Percentiles rank a stretch among this genome's conserved stretches.
These are phyloP conservation scores for Rubroboletus satanas DNA, from an alignment of 768 basidiomycete genomes.

Conservation along the genomic window DNA sequence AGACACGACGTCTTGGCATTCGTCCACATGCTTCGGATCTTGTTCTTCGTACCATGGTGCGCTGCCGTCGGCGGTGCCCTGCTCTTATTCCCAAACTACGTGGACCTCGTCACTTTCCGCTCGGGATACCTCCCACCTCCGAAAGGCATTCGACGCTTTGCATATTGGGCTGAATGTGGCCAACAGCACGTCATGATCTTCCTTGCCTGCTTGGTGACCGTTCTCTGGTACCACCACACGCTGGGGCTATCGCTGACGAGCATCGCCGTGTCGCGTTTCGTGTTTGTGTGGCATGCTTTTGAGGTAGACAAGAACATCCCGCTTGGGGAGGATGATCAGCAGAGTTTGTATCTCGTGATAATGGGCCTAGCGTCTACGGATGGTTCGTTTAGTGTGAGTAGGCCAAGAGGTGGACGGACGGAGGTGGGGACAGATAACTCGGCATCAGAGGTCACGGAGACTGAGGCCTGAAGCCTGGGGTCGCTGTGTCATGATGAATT, in stretches of 20 bases:
- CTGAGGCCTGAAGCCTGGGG: no score
- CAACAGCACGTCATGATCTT: conserved; percentile 34
- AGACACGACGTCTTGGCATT: background rate
- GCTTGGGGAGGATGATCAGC: conserved; percentile 33
- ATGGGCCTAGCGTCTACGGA: conserved; percentile 16
- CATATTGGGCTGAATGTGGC: conserved; percentile 36
- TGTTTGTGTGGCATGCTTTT: conserved; percentile 29
- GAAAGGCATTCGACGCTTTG: conserved; percentile 35
- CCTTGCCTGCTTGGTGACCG: conserved; percentile 18
- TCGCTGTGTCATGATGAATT: background rate
- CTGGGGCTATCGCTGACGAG: conserved; percentile 21
- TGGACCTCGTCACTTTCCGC: conserved; percentile 28
- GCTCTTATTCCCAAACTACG: conserved; percentile 27
- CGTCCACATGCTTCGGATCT: conserved; percentile 8
- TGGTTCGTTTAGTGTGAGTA: background rate
- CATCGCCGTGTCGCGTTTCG: conserved; percentile 19
- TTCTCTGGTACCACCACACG: conserved; percentile 18
- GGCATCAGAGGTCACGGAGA: background rate
- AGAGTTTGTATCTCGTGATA: conserved; percentile 33
- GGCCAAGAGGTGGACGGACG: background rate
- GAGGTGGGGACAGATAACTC: background rate
- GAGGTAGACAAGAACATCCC: conserved; percentile 21
- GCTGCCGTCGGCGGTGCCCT: conserved; percentile 32
- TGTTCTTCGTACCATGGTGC: conserved; percentile 37
- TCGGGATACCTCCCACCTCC: conserved; percentile 28